Conservation (phyloP, 2,329 filamentous ascomycete species). For the Torrubiella hemipterigena region DNA sequence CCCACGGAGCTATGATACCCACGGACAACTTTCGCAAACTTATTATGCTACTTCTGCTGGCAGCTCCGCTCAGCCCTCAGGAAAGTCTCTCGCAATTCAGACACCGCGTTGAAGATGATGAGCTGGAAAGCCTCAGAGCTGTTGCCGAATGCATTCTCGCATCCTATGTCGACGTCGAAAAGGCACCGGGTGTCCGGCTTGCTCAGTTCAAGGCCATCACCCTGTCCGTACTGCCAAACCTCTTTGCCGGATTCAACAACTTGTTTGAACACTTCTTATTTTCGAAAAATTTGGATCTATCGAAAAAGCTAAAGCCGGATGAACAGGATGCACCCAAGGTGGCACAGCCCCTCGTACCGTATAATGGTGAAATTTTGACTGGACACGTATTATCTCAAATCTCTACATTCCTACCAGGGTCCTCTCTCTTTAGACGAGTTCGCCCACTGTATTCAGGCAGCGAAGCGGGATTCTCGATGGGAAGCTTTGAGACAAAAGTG, state of each 20-base stretch:
- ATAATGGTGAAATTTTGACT: conserved; percentile 49
- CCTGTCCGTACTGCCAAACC: conserved; percentile 47
- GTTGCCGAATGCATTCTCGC: conserved; percentile 55
- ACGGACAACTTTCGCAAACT: conserved; percentile 61
- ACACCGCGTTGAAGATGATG: conserved; percentile 39
- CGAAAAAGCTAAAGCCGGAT: conserved; percentile 31
- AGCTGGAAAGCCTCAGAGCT: conserved; percentile 44
- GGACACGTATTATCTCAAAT: conserved; percentile 55
- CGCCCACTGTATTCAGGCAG: conserved; percentile 59
- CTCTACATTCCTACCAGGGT: conserved; percentile 59
- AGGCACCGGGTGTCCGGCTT: conserved; percentile 50
- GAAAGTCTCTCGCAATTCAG: conserved; percentile 53
- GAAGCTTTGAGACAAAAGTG: conserved; percentile 61
- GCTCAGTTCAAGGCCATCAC: conserved; percentile 48
- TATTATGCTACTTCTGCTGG: conserved; percentile 56
- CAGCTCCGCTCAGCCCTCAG: conserved; percentile 52
- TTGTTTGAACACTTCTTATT: conserved; percentile 69
- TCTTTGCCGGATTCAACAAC: conserved; percentile 56
- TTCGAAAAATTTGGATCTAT: conserved; percentile 57
- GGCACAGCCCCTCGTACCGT: conserved; percentile 36
- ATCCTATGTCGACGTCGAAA: conserved; percentile 54
- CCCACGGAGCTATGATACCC: conserved; percentile 57
- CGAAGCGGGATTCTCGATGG: conserved; percentile 64
- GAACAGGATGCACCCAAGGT: conserved; percentile 12
- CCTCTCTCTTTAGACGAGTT: conserved; percentile 51